Base-by-base conservation (phyloP, 139 green algal species). In the Dunaliella sp. region DNA sequence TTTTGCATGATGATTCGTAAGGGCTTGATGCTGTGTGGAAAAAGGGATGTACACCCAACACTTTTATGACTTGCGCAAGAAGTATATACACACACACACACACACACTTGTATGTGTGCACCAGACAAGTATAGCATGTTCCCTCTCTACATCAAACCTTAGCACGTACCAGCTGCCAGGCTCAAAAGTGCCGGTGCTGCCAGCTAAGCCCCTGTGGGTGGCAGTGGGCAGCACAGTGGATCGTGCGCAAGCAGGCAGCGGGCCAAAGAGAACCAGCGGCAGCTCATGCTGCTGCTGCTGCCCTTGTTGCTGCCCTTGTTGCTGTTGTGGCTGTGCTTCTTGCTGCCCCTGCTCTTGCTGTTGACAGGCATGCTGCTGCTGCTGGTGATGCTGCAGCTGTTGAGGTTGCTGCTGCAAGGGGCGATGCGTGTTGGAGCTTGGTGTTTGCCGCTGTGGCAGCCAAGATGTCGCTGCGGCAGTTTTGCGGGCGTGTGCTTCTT, bases 111-210 rank as follows among this genome's bases (percentile, higher is more conserved):
- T n/a, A n/a, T n/a, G n/a, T n/a, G n/a, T n/a, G n/a, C n/a, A n/a
- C n/a, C n/a, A n/a, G n/a, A n/a, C n/a, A n/a, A n/a, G n/a, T n/a
- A n/a, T n/a, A n/a, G n/a, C n/a, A n/a, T n/a, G n/a, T n/a, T n/a
- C n/a, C n/a, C n/a, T n/a, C n/a, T n/a, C n/a, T n/a, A n/a, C n/a
- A n/a, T n/a, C n/a, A n/a, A n/a, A n/a, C n/a, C n/a, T n/a, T n/a
- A n/a, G n/a, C n/a, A 65, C 48, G 48, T 16, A 65, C 92, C 92
- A 95, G 21, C 81, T 87, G 74, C 82, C 80, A 0, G 81, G 30
- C 0, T 0, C n/a, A 65, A 86, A 88, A 57, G 78, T 73, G 77
- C 77, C 82, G 35, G 35, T 35, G 34, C 31, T 33, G 3, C 38
- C 73, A 32, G n/a, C 36, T 2, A 59, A 22, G 73, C 36, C 72